phyloP scores from a whole-genome alignment of 768 basidiomycete genomes.

The Agaricus sinodeliciosus region DNA sequence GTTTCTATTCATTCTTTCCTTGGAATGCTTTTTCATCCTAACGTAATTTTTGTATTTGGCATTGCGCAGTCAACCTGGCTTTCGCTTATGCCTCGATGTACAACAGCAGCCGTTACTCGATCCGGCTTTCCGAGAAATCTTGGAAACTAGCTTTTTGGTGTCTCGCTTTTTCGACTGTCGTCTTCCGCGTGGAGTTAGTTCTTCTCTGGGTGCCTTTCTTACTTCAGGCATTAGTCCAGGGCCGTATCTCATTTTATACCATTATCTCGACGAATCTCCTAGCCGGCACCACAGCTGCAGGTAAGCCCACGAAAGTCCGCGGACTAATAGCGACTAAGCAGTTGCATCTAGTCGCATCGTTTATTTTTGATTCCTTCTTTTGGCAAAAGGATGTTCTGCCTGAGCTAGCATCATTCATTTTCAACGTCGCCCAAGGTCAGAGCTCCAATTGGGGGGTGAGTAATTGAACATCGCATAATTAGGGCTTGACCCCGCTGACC shows the following conservation, averaged over 20 bases:
- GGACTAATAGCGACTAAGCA: background rate
- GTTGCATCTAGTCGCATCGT: slow-evolving; percentile 42
- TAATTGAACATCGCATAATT: slow-evolving; percentile 11
- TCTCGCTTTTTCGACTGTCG: slow-evolving; percentile 44
- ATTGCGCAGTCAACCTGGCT: slow-evolving; percentile 1
- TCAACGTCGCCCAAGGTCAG: slow-evolving; percentile 85
- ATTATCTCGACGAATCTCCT: slow-evolving; percentile 45
- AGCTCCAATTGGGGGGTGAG: slow-evolving; percentile 89
- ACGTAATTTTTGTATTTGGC: background rate
- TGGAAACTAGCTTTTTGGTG: slow-evolving; percentile 7
- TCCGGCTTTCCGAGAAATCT: slow-evolving; percentile 8
- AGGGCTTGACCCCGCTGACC: slow-evolving; percentile 3
- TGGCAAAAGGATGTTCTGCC: slow-evolving; percentile 71
- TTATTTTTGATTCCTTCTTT: slow-evolving; percentile 76
- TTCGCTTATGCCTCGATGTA: slow-evolving; percentile 6
- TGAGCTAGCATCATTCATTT: slow-evolving; percentile 70
- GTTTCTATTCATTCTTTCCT: slow-evolving; percentile 9
- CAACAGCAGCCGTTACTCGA: slow-evolving; percentile 28
- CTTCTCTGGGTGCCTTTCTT: slow-evolving; percentile 58
- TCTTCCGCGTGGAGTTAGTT: slow-evolving; percentile 77
- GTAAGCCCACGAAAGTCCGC: slow-evolving; percentile 26
- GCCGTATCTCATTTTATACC: slow-evolving; percentile 34
- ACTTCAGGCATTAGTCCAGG: slow-evolving; percentile 42
- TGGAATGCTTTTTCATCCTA: background rate
- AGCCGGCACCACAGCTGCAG: slow-evolving; percentile 41